Evolutionary conservation across 1,139 yeast species (phyloP).

Genomic region (Geotrichum reessii): DNA sequence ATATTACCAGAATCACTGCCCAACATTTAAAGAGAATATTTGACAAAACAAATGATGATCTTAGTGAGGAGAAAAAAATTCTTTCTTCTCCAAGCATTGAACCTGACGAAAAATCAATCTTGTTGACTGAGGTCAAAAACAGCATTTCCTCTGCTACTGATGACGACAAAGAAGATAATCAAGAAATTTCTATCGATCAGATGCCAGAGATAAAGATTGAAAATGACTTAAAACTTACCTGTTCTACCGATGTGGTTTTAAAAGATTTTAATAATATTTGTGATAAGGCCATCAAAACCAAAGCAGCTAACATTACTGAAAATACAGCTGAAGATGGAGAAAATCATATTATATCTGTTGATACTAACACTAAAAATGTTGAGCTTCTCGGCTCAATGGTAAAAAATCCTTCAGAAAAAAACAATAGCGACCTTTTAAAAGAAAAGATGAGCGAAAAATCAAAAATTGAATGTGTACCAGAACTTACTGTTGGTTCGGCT

Average conservation of each 20-base stretch:
- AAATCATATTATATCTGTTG: neutral
- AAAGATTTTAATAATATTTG: neutral
- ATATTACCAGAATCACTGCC: slow-evolving; percentile 85
- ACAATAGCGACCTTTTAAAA: neutral
- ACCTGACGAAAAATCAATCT: neutral
- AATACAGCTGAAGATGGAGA: neutral
- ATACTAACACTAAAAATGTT: neutral
- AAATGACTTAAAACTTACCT: neutral
- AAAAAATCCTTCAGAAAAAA: neutral
- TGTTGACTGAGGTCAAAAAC: neutral
- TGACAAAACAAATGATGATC: slow-evolving; percentile 38
- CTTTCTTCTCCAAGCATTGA: neutral
- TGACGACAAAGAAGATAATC: neutral
- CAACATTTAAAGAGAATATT: slow-evolving; percentile 77
- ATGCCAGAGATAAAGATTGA: neutral
- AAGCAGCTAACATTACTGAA: neutral
- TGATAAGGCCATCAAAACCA: neutral
- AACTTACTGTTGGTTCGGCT: neutral
- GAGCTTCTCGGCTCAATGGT: neutral
- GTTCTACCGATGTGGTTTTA: neutral
- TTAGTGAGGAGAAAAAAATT: slow-evolving; percentile 32
- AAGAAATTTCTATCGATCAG: neutral
- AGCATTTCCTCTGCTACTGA: neutral
- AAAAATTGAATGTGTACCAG: neutral
- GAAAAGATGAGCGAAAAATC: neutral